Base-by-base conservation (phyloP, 2,329 filamentous ascomycete species). In the Paecilomyces variotii region DNA sequence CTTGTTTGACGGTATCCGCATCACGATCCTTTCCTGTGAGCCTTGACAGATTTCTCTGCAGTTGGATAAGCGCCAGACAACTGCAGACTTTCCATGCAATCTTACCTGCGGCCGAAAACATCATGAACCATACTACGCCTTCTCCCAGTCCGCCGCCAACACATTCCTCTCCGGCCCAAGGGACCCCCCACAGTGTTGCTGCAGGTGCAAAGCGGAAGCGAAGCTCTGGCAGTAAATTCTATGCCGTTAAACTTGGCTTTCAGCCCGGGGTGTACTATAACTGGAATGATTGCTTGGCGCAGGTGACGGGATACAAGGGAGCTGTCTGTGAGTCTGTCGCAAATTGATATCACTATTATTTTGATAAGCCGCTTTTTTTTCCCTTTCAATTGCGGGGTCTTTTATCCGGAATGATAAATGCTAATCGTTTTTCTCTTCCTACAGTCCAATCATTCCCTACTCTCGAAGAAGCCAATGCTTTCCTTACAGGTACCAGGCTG, bases 361-460 rank as follows among this genome's bases (percentile, higher is more conserved):
- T 19, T 19, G n/a, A 32, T 7, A 10, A 32, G 19, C 30, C 11
- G 30, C 30, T 7, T 10, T 32, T 9, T 32, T 32, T 2, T 30
- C 1, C 28, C 2, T 30, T 30, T 7, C 28, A 1, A 32, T 32
- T 10, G 7, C 4, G 9, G 30, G 30, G 30, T 7, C 7, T 7
- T 24, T 45, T 45, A 26, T 52, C 24, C 9, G 28, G 5, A 11
- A 49, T 35, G 10, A 50, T n/a, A 2, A 7, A 26, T n/a, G 53
- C 50, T 58, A 27, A 55, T 54, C 19, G 30, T 45, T 9, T n/a
- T 14, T 27, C 35, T 30, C n/a, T 25, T 7, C 14, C 35, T 52
- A 24, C 61, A 94, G 90, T 89, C 79, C 93, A 94, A 76, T 90
- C 88, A 1, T 97, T 96, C 70, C 76, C 80, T 9, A 85, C 82